Conservation (phyloP, 305 asterid genomes). For the Rubia balearica region DNA sequence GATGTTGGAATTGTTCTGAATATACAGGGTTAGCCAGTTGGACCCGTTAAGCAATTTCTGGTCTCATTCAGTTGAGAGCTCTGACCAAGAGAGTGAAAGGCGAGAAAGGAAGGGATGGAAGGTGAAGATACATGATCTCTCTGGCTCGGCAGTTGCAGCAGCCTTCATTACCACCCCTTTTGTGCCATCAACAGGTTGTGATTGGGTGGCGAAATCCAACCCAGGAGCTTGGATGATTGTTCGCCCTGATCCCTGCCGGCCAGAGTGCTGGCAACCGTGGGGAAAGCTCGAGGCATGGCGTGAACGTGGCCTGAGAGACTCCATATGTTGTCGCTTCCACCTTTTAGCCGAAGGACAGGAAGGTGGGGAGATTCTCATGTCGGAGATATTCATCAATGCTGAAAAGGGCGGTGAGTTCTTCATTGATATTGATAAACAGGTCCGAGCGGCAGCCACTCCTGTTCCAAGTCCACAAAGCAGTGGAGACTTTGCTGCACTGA, state of each 20-base stretch:
- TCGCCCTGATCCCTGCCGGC: constrained; percentile 63
- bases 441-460: constrained; percentile 41
- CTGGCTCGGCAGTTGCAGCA: constrained; percentile 90
- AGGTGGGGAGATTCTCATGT: constrained; percentile 63
- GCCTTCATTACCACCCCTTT: constrained; percentile 91
- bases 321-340: constrained; percentile 71
- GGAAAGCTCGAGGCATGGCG: constrained; percentile 98
- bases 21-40: constrained; percentile 53
- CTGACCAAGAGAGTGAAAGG: constrained; percentile 57
- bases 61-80: constrained; percentile 48
- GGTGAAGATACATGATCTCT: constrained; percentile 84
- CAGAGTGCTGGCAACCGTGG: constrained; percentile 94
- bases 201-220: constrained; percentile 89
- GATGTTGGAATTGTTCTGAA: constrained; percentile 10
- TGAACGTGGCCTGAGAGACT: constrained; percentile 65
- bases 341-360: constrained; percentile 63
- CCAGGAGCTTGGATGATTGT: constrained; percentile 98
- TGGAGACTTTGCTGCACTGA: constrained; percentile 58
- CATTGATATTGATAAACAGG: constrained; percentile 70
- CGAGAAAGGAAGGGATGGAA: constrained; percentile 91
- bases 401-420: constrained; percentile 86
- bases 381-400: constrained; percentile 56
- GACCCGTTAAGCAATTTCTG: constrained; percentile 65
- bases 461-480: constrained; percentile 78
- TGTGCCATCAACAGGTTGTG: constrained; percentile 88